Percentiles rank a stretch among this genome's conserved stretches.
Conservation (phyloP, 2,329 filamentous ascomycete genomes). For the Kalaharituber pfeilii region DNA sequence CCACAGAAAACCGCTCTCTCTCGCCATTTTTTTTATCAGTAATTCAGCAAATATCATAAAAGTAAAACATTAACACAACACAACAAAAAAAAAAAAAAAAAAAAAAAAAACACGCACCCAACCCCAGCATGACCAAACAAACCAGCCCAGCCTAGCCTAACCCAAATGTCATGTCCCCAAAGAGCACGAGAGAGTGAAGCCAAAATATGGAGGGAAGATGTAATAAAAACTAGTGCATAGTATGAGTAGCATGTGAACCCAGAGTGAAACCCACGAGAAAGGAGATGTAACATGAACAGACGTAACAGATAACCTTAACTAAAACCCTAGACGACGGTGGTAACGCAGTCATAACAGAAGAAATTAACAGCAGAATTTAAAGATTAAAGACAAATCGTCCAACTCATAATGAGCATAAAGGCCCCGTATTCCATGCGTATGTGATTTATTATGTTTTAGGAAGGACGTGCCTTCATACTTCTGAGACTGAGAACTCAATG, state of each 20-base stretch:
- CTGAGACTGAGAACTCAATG: neutral
- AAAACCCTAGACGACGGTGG: neutral
- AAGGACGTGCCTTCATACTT: neutral
- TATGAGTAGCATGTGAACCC: conserved; percentile 1
- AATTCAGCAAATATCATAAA: too few relatives aligned
- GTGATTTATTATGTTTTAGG: neutral
- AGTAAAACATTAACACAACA: too few relatives aligned
- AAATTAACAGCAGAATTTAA: neutral
- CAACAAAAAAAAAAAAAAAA: too few relatives aligned
- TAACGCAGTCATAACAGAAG: neutral
- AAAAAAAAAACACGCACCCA: neutral
- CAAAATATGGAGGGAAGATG: conserved; percentile 1
- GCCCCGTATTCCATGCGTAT: neutral
- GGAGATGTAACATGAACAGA: neutral
- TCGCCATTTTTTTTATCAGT: too few relatives aligned
- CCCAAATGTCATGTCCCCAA: neutral
- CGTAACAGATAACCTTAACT: neutral
- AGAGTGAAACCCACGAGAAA: neutral
- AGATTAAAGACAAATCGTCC: neutral
- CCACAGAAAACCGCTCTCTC: too few relatives aligned
- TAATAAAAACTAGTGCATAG: neutral
- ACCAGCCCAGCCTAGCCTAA: neutral
- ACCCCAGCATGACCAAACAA: neutral
- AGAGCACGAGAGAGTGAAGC: conserved; percentile 1
- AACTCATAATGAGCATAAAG: neutral